phyloP scores from a whole-genome alignment of 345 rosid genomes.

The Clausena lansium region DNA sequence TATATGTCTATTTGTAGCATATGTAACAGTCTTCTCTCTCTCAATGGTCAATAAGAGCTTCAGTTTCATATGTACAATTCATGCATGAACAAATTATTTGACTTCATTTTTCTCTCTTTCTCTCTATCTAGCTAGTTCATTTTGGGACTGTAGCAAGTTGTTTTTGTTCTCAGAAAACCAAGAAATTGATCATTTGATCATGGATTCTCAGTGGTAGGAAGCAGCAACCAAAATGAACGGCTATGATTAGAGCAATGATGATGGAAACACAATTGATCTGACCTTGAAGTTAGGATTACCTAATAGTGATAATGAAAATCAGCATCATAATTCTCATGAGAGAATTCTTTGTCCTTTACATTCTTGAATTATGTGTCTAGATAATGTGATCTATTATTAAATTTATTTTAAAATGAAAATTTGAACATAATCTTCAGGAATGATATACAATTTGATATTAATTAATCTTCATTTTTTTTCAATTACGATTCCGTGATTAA shows the following conservation, averaged over 20 bases:
- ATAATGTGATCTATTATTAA: not conserved
- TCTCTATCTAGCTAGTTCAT: not conserved
- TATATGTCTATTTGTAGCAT: not conserved
- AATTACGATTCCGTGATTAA: no score
- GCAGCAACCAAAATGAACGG: not conserved
- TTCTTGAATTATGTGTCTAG: not conserved
- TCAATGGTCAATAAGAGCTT: no score
- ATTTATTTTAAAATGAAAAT: not conserved
- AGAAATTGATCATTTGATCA: not conserved
- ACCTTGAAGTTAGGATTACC: conserved; percentile 3
- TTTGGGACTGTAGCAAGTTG: not conserved
- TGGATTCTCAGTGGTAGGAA: not conserved
- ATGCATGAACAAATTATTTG: not conserved
- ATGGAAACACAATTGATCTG: not conserved
- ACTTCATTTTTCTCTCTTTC: not conserved
- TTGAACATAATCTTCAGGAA: no score
- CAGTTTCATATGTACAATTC: conserved; percentile 3
- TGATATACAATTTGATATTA: no score
- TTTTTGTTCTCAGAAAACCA: not conserved
- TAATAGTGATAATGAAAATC: not conserved
- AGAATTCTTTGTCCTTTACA: not conserved
- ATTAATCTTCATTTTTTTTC: no score
- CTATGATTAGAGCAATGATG: not conserved
- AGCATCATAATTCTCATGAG: not conserved
- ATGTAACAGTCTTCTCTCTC: not conserved